Percentiles rank a stretch among this genome's conserved stretches.
Conservation (phyloP, 257 asterid species). For the Catharanthus roseus region DNA sequence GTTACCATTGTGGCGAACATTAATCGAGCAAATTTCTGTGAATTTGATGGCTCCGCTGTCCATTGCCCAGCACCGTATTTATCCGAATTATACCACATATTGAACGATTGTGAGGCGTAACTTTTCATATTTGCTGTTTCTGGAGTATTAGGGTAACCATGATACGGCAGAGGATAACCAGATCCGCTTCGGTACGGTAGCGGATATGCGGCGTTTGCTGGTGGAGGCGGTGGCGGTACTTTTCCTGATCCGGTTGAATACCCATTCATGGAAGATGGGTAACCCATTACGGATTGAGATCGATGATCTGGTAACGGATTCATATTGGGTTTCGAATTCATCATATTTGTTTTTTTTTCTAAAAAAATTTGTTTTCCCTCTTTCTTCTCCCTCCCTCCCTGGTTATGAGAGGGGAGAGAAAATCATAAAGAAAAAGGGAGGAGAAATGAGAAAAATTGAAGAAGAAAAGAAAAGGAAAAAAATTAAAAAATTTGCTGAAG, state of each 20-base stretch:
- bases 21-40: constrained; percentile 25
- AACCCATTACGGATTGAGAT: constrained; percentile 28
- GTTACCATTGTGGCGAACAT: constrained; percentile 31
- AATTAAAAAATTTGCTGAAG: no score
- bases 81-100: not conserved
- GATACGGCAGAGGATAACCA: constrained; percentile 7
- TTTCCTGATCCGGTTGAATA: not conserved
- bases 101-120: constrained; percentile 11
- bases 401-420: not conserved
- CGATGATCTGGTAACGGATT: constrained; percentile 16
- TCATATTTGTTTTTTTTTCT: no score
- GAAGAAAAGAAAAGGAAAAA: not conserved
- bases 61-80: constrained; percentile 7
- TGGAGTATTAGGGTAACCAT: not conserved
- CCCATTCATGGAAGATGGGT: constrained; percentile 30
- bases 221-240: constrained; percentile 7
- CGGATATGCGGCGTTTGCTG: constrained; percentile 13
- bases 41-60: constrained; percentile 12
- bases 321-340: constrained; percentile 24
- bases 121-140: not conserved
- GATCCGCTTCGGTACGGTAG: constrained; percentile 3
- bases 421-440: not conserved
- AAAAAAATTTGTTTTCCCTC: not conserved
- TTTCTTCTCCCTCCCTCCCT: constrained; percentile 15
- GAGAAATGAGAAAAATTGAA: not conserved